Evolutionary conservation across 2,329 filamentous ascomycete genomes (phyloP).

Genomic region (Periconia sp.): DNA sequence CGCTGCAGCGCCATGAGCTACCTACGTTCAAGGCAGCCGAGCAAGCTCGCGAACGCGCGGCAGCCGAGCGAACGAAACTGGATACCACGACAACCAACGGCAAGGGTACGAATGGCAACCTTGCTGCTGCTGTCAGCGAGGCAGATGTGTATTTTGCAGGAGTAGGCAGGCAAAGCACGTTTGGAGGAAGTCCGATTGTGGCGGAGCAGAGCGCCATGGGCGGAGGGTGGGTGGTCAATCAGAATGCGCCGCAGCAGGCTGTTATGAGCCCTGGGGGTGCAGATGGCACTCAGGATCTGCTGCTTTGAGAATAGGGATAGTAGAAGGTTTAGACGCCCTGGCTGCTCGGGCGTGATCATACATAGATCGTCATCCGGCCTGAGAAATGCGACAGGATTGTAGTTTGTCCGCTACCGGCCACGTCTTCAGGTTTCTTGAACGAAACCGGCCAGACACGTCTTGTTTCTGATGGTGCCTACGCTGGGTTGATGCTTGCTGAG

Average conservation of each 20-base stretch:
- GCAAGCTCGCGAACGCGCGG: constrained; percentile 38
- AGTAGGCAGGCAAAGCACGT: constrained; percentile 43
- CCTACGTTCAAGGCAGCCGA: constrained; percentile 60
- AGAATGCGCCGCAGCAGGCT: constrained; percentile 39
- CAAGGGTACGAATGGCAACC: constrained; percentile 50
- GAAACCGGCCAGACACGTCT: no score
- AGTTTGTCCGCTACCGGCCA: no score
- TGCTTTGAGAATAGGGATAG: constrained; percentile 19
- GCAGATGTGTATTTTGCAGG: constrained; percentile 90
- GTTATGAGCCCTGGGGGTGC: constrained; percentile 34
- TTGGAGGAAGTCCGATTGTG: constrained; percentile 41
- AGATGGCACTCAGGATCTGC: constrained; percentile 39
- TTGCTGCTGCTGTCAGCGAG: constrained; percentile 77
- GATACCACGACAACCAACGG: constrained; percentile 34
- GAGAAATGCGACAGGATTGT: neutral
- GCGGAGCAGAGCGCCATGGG: constrained; percentile 34
- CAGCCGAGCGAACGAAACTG: constrained; percentile 34
- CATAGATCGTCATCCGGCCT: neutral
- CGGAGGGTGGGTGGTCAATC: constrained; percentile 46
- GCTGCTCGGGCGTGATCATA: no score
- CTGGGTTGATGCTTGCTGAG: no score
- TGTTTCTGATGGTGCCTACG: no score
- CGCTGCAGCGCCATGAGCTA: constrained; percentile 75
- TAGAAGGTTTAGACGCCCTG: constrained; percentile 1
- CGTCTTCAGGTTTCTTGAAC: no score